Base-by-base conservation (phyloP, 2,329 filamentous ascomycete species). In the Sporothrix curviconia region DNA sequence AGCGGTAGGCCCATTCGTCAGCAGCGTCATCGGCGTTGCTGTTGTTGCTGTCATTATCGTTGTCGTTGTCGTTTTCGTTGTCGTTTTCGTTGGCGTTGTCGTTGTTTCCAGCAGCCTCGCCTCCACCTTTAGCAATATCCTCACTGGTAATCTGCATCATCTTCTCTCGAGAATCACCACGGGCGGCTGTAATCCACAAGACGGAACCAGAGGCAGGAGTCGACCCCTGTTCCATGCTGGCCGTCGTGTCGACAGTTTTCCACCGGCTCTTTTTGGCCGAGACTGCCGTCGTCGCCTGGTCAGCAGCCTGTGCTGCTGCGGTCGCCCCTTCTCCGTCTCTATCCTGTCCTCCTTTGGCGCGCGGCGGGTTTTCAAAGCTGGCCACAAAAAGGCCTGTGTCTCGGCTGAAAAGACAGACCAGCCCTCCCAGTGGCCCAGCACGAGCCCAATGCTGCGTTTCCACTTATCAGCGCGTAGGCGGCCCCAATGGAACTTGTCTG, bases 391-490 rank as follows among this genome's bases (percentile, higher is more conserved):
- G 61, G 89, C 86, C 63, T 92, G 88, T 49, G 82, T 85, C 56
- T 86, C 84, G 30, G 83, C 81, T 1, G 88, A 85, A 64, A 95
- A 95, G 1, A 84, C 82, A 62, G 81, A 85, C 83, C 83, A 86
- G 7, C 82, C 79, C 63, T 86, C 83, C 83, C 89, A 94, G 36
- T 90, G 73, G 47, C 80, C 78, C 8, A 94, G 73, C 2, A 94
- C 77, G 6, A 84, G 77, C 3, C 80, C 79, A 39, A 94, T 78
- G 65, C 87, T 90, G 51, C 89, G 81, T 70, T 88, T 89, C 87
- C 89, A 94, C 71, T 92, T 92, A 61, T 94, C 89, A 3, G 86
- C 85, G 19, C 89, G 85, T 61, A 96, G 74, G 1, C 89, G 83
- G 9, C 92, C 92, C 90, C 91, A 95, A 44, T 79, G 78, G 22